A percentile compares a stretch with the other conserved stretches of the same genome.
Evolutionary conservation across 495 filamentous ascomycete genomes (phyloP).

Genomic region (Neurospora cerealis): DNA sequence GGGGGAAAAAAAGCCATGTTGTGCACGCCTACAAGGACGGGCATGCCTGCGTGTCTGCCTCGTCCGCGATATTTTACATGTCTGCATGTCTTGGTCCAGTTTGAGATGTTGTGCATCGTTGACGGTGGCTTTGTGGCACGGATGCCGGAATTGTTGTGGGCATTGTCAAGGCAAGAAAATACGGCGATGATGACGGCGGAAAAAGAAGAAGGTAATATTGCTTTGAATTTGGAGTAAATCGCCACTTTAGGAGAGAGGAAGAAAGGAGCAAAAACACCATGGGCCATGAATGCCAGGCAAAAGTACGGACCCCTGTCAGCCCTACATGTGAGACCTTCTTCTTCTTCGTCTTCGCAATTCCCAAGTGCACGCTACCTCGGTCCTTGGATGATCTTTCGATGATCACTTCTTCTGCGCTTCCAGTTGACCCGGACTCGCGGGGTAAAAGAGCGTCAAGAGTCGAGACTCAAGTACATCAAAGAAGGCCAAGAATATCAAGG

Average conservation of each 20-base stretch:
- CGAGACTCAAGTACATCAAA: not conserved
- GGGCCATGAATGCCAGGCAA: not conserved
- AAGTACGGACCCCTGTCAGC: not conserved
- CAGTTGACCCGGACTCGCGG: not conserved
- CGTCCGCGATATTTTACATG: not conserved
- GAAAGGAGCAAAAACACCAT: not conserved
- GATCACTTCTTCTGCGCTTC: not conserved
- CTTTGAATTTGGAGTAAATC: not conserved
- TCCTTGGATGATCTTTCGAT: not conserved
- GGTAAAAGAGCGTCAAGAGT: not conserved
- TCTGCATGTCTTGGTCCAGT: not conserved
- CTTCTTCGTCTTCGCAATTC: not conserved
- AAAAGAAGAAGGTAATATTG: not conserved
- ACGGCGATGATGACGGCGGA: not conserved
- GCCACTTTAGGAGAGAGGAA: not conserved
- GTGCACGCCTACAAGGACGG: not conserved
- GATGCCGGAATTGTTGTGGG: not conserved
- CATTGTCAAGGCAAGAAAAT: not conserved
- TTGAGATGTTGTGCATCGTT: not conserved
- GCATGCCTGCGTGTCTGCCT: not conserved
- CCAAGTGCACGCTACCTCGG: not conserved
- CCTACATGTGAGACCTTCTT: not conserved
- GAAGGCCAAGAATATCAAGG: not conserved
- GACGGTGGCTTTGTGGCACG: not conserved
- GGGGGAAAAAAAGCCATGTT: not conserved